These are phyloP conservation scores for Neurospora tetrasperma DNA, from an alignment of 495 filamentous ascomycete genomes.

Conservation along the genomic window DNA sequence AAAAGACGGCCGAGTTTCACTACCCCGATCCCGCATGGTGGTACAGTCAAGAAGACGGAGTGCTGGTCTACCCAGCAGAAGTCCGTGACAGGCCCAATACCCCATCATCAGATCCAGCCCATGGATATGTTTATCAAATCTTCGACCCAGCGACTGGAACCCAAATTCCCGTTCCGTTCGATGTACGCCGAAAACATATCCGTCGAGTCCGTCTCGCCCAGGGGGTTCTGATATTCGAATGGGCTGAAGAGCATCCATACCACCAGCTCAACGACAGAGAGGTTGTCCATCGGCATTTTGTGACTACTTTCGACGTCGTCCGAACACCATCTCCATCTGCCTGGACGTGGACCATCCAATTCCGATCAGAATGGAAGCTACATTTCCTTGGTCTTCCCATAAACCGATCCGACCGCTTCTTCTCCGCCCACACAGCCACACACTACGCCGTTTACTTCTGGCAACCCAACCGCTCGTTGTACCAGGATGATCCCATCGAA, in stretches of 20 bases:
- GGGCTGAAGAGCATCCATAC: conserved; percentile 50
- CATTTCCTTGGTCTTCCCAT: conserved; percentile 52
- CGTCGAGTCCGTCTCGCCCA: conserved; percentile 48
- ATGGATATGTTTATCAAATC: conserved; percentile 36
- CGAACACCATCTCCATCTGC: conserved; percentile 7
- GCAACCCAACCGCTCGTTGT: conserved; percentile 52
- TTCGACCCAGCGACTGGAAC: conserved; percentile 43
- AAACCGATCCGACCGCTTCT: conserved; percentile 51
- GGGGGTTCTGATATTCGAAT: conserved; percentile 51
- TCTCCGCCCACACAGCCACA: conserved; percentile 49
- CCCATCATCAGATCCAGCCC: neutral
- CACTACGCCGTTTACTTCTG: conserved; percentile 60
- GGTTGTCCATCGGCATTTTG: conserved; percentile 53
- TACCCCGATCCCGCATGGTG: conserved; percentile 49
- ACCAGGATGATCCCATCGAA: conserved; percentile 52
- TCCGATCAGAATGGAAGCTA: conserved; percentile 62
- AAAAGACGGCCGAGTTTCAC: conserved; percentile 34
- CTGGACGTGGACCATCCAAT: conserved; percentile 36
- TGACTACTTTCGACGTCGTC: conserved; percentile 48
- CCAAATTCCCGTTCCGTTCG: conserved; percentile 44
- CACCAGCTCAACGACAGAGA: conserved; percentile 50
- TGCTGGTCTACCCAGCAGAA: conserved; percentile 45
- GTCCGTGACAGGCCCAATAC: conserved; percentile 15
- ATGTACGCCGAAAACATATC: conserved; percentile 42
- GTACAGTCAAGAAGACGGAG: conserved; percentile 42